Evolutionary conservation across 495 filamentous ascomycete genomes (phyloP), one percentile per base, ranked within the genome.

Genomic region (Penicillium chermesinum): DNA sequence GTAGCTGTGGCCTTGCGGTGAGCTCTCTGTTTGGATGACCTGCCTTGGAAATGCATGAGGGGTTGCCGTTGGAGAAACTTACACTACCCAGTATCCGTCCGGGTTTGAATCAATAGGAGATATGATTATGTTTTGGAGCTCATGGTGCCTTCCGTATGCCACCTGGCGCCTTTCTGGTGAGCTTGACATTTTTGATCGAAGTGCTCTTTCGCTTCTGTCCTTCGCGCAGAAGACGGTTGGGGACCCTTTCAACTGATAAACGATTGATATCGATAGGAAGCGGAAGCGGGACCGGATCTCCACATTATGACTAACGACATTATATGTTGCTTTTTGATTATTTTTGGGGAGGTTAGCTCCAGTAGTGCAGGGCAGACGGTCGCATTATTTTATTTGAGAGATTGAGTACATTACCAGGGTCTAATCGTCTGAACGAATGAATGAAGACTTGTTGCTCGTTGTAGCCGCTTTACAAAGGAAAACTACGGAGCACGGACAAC

Each of bases 71-170:
- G 22, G 15, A 17, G 48, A 14, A 14, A 25, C 21, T 30, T 69
- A 77, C 74, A 77, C 69, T 34, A 77, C 57, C 73, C 74, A 77
- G 50, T 71, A 69, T 10, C 64, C 64, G 41, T 65, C 53, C 36
- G 59, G 40, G 37, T 37, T 41, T 32, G 51, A 41, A 46, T 46
- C 35, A 7, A 64, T 41, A 0, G 59, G 55, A 25, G 66, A 59
- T 9, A 69, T 59, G 1, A 53, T 56, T 21, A 70, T 55, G 3
- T 51, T 67, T 43, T 72, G 69, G 9, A 72, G 60, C 21, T 32
- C 39, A 46, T 62, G 55, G 18, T 58, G 50, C 33, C 50, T 34
- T 4, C 61, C 63, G 47, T 73, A 73, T 44, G 41, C 47, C 16
- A 70, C 49, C 10, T 55, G 67, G 25, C 25, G 25, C 25, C 44